phyloP scores from a whole-genome alignment of 257 asterid genomes.

The Nicotiana tomentosiformis region DNA sequence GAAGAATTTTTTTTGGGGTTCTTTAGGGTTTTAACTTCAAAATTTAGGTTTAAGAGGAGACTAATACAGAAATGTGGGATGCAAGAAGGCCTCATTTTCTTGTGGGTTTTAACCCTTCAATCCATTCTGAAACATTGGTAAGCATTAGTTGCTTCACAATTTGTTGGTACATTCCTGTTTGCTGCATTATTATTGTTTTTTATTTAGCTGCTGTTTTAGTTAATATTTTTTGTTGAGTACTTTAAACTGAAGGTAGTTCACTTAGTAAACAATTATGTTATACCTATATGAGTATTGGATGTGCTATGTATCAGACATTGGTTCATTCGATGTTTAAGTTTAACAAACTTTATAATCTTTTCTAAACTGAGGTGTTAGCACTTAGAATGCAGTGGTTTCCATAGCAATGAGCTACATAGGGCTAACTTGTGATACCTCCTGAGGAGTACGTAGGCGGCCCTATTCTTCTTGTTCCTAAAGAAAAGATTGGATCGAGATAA shows the following conservation, averaged over 20 bases:
- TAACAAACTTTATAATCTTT: not conserved
- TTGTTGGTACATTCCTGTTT: not conserved
- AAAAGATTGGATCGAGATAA: no score
- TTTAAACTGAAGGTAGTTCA: not conserved
- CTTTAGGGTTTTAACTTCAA: not conserved
- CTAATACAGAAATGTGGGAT: conserved; percentile 39
- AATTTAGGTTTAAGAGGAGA: not conserved
- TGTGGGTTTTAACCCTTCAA: conserved; percentile 62
- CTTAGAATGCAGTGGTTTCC: not conserved
- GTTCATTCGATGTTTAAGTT: not conserved
- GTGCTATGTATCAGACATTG: not conserved
- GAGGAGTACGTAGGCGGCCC: not conserved
- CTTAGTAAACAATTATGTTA: not conserved
- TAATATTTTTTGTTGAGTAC: no score
- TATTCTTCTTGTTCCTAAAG: no score
- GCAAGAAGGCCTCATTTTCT: conserved; percentile 65
- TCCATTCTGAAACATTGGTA: conserved; percentile 63
- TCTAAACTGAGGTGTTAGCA: not conserved
- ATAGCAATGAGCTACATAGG: not conserved
- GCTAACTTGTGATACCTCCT: not conserved
- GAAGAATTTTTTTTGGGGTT: not conserved
- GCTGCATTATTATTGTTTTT: no score
- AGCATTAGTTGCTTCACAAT: conserved; percentile 13
- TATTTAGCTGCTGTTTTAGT: no score
- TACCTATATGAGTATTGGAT: not conserved